These are phyloP conservation scores for Blumeriella jaapii DNA, from an alignment of 2,329 filamentous ascomycete species.

Conservation along the genomic window DNA sequence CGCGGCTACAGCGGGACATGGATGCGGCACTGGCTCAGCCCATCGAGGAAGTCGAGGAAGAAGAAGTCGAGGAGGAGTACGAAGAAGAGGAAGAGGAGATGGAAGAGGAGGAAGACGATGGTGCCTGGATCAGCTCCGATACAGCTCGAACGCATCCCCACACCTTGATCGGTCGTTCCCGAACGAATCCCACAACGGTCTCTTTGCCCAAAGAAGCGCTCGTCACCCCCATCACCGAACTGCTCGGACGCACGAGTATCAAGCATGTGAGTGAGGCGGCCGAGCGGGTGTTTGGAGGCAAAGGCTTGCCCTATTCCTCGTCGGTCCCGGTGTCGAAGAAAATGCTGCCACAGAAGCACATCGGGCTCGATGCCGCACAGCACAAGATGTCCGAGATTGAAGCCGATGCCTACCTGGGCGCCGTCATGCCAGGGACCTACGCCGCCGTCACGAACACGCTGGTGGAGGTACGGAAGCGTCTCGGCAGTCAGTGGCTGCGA, in stretches of 20 bases:
- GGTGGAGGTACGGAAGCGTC: slow-evolving; percentile 60
- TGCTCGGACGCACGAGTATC: slow-evolving; percentile 57
- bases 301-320: slow-evolving; percentile 63
- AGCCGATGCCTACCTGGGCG: slow-evolving; percentile 59
- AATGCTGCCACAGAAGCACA: slow-evolving; percentile 48
- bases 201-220: slow-evolving; percentile 61
- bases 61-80: slow-evolving; percentile 22
- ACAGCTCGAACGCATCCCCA: slow-evolving; percentile 58
- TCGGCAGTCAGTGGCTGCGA: slow-evolving; percentile 61
- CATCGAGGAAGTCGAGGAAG: slow-evolving; percentile 21
- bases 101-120: slow-evolving; percentile 20
- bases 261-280: slow-evolving; percentile 67
- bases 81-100: slow-evolving; percentile 15
- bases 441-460: slow-evolving; percentile 55
- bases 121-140: slow-evolving; percentile 24
- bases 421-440: slow-evolving; percentile 60
- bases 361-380: slow-evolving; percentile 52
- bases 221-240: slow-evolving; percentile 53
- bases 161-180: slow-evolving; percentile 63
- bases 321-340: slow-evolving; percentile 49
- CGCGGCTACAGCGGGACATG: slow-evolving; percentile 25
- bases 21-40: slow-evolving; percentile 18
- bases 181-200: slow-evolving; percentile 62
- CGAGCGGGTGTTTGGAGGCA: slow-evolving; percentile 64
- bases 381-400: slow-evolving; percentile 63